phyloP scores from a whole-genome alignment of 306 rosid genomes.

The Ziziphus jujuba region DNA sequence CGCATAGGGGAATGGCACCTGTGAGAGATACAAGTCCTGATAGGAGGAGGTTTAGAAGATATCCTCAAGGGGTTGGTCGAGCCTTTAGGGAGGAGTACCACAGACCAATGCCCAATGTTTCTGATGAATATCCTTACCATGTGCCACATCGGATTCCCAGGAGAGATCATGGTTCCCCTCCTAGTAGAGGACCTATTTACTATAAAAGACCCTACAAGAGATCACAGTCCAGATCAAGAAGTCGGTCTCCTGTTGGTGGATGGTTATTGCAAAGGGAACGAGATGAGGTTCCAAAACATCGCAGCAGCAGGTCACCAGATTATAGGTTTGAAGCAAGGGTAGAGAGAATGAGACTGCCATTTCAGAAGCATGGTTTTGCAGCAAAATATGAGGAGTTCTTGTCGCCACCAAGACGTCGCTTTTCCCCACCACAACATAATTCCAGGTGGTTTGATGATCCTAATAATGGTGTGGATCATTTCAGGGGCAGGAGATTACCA shows the following conservation, averaged over 20 bases:
- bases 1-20: conserved; percentile 29
- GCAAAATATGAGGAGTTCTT: conserved; percentile 27
- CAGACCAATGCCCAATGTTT: conserved; percentile 26
- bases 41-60: conserved; percentile 37
- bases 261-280: conserved; percentile 25
- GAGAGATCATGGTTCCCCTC: conserved; percentile 35
- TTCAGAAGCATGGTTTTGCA: conserved; percentile 32
- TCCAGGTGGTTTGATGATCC: conserved; percentile 38
- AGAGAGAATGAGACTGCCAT: conserved; percentile 31
- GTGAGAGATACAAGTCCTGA: conserved; percentile 31
- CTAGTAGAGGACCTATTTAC: conserved; percentile 25
- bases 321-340: conserved; percentile 27
- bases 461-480: conserved; percentile 18
- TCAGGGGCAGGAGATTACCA: conserved; percentile 32
- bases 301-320: conserved; percentile 40
- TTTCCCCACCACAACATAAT: conserved; percentile 24
- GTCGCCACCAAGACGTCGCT: conserved; percentile 30
- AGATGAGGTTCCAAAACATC: conserved; percentile 23
- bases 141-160: conserved; percentile 30
- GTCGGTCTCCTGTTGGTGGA: conserved; percentile 31
- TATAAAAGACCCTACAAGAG: conserved; percentile 31
- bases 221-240: conserved; percentile 35
- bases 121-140: conserved; percentile 24
- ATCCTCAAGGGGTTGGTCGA: conserved; percentile 31
- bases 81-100: conserved; percentile 28